A percentile compares a stretch with the other conserved stretches of the same genome.
Conservation (phyloP, 805 yeast species). For the Candida tammaniensis region DNA sequence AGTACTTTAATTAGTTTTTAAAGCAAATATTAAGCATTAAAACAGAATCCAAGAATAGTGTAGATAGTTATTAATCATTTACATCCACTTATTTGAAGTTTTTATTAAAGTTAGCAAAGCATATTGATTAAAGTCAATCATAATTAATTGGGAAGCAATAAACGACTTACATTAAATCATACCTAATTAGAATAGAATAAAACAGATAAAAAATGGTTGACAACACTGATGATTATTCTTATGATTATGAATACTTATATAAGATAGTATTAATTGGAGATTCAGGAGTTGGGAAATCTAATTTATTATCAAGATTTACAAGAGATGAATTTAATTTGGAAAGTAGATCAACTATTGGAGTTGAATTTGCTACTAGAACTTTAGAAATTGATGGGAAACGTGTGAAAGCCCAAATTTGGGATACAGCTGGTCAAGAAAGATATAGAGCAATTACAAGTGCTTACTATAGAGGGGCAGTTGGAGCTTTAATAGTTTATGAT, state of each 20-base stretch:
- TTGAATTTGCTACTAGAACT: conserved; percentile 96
- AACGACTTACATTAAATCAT: too few relatives aligned
- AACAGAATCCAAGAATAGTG: too few relatives aligned
- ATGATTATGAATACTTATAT: conserved; percentile 88
- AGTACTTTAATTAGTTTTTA: too few relatives aligned
- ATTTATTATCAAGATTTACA: conserved; percentile 88
- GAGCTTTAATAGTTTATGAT: conserved; percentile 94
- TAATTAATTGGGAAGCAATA: too few relatives aligned
- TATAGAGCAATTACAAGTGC: conserved; percentile 97
- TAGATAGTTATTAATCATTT: too few relatives aligned
- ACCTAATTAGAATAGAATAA: too few relatives aligned
- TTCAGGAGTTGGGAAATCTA: conserved; percentile 96
- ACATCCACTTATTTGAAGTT: too few relatives aligned
- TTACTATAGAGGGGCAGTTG: conserved; percentile 96
- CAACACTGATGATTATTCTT: conserved; percentile 44
- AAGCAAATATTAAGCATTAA: too few relatives aligned
- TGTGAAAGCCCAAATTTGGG: conserved; percentile 94
- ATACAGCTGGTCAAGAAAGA: conserved; percentile 98
- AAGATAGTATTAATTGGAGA: conserved; percentile 96
- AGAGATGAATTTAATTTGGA: conserved; percentile 94
- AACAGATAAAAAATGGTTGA: conserved; percentile 25
- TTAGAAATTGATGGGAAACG: conserved; percentile 81
- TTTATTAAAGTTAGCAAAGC: too few relatives aligned
- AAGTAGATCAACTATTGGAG: conserved; percentile 93
- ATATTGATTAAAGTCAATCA: too few relatives aligned